Base-by-base conservation (phyloP, 768 basidiomycete genomes). In the Filobasidium floriforme region DNA sequence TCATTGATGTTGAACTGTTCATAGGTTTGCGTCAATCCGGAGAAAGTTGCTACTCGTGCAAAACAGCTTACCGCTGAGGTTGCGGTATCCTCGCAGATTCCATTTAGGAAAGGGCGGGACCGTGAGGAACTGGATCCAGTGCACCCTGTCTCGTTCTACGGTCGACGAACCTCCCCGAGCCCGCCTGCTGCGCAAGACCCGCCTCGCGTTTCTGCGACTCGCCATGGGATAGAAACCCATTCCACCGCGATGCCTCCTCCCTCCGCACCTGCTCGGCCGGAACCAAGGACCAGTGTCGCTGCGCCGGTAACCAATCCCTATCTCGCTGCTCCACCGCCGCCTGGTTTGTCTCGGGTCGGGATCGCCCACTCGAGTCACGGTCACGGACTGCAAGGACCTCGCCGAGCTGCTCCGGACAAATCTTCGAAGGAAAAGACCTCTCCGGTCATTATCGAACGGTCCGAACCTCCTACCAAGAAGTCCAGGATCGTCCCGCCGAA, bases 11-110 rank as follows among this genome's bases (percentile, higher is more conserved):
- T 6, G 22, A 15, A 32, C 2, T 7, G 5, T 28, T 49, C 29
- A 41, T 41, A 73, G 72, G 59, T 73, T 15, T 73, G 72, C 52
- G 67, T 66, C 19, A 63, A 71, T 22, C 70, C 72, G 15, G 66
- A 49, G 51, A 68, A 69, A 49, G 72, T 73, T 22, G 64, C 66
- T 24, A 54, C 52, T 1, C 41, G 61, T 9, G 68, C 68, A 6
- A 61, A 52, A 37, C 44, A 66, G 19, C 57, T 69, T 11, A 62
- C 68, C 7, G 61, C 57, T 19, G 68, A 66, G 37, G 60, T 65
- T 7, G 52, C 61, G 14, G 57, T 69, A 18, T 57, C 68, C 18
- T 69, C 68, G 1, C 68, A 69, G 44, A 59, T 65, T n/a, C 64
- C 64, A 22, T 51, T 59, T 41, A 55, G 59, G n/a, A 59, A 60